phyloP scores from a whole-genome alignment of 2,329 filamentous ascomycete genomes.

The Trichoderma sp. region DNA sequence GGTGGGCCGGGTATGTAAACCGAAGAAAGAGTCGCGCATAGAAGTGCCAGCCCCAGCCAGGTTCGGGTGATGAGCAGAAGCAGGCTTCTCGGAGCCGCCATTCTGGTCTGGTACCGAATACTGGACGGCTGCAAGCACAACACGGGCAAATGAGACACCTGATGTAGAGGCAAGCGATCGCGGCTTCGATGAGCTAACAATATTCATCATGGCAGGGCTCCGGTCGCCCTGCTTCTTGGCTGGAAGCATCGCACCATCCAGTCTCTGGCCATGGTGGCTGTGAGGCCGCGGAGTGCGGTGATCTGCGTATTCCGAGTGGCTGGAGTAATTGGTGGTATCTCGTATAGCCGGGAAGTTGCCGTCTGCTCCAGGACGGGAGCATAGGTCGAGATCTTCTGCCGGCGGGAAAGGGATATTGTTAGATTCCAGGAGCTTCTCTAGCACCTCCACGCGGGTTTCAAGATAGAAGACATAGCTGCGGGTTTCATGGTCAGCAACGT shows the following conservation, averaged over 20 bases:
- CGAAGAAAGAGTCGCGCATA: slow-evolving; percentile 96
- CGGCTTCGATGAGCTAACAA: slow-evolving; percentile 76
- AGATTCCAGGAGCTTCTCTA: slow-evolving; percentile 73
- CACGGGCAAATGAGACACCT: slow-evolving; percentile 90
- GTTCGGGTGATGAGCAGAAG: slow-evolving; percentile 32
- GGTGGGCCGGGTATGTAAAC: slow-evolving; percentile 86
- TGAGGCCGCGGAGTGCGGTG: slow-evolving; percentile 36
- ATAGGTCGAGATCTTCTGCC: slow-evolving; percentile 69
- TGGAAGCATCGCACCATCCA: slow-evolving; percentile 39
- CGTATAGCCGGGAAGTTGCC: slow-evolving; percentile 38
- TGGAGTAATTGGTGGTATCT: slow-evolving; percentile 41
- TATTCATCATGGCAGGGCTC: slow-evolving; percentile 65
- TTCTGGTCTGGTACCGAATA: slow-evolving; percentile 66
- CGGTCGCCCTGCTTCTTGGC: slow-evolving; percentile 41
- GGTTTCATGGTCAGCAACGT: slow-evolving; percentile 33
- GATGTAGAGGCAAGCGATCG: slow-evolving; percentile 83
- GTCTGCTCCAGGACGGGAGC: slow-evolving; percentile 54
- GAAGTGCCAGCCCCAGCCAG: slow-evolving; percentile 62
- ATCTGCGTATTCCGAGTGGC: slow-evolving; percentile 40
- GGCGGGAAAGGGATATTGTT: slow-evolving; percentile 74
- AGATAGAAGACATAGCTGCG: slow-evolving; percentile 90
- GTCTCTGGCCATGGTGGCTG: slow-evolving; percentile 38
- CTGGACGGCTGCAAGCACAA: slow-evolving; percentile 93
- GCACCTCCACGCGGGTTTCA: slow-evolving; percentile 80
- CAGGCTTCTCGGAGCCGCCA: slow-evolving; percentile 42